Base-by-base conservation (phyloP, 192 early-diverging fungal species). In the Backusella australiensis region DNA sequence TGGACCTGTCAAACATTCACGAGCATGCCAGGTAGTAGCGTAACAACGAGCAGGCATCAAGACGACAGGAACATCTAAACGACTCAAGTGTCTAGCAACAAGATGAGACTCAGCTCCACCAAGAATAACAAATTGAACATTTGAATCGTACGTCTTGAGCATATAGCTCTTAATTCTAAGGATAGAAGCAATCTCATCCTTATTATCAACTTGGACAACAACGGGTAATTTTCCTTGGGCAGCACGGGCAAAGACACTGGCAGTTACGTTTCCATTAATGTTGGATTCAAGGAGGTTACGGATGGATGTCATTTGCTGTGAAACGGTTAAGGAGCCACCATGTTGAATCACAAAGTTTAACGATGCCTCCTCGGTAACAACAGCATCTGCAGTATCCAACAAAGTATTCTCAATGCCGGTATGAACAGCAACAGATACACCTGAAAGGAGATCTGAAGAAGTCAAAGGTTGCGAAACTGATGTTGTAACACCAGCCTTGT, bases 71-170 rank as follows among this genome's bases (percentile, higher is more conserved):
- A 93, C 85, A 14, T 89, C 71, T 7, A 77, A 75, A 34, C 75
- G 69, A 12, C 86, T 84, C 8, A 94, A 76, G 69, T 92, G 80
- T 1, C 80, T 78, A 2, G 91, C 92, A 17, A 93, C 85, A 6
- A 90, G 77, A 82, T 89, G 86, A 15, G 94, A 90, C 79, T 94
- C 94, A 15, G 82, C 81, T 9, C 89, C 92, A 36, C 92, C 89
- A 2, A 91, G 42, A n/a, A 95, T 81, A 4, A 89, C 76, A 12
- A 91, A 70, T 34, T 78, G 76, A 52, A 87, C 69, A 34, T 85
- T 80, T 15, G 63, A 34, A n/a, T 71, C 42, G 8, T 36, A 41
- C 7, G 63, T 38, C 15, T 44, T 34, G 3, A 26, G 8, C 8
- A 92, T 72, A 6, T 80, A 49, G 35, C 84, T 72, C 78, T 93